Conservation (phyloP, 2,329 filamentous ascomycete species). For the Pseudogymnoascus sp. region DNA sequence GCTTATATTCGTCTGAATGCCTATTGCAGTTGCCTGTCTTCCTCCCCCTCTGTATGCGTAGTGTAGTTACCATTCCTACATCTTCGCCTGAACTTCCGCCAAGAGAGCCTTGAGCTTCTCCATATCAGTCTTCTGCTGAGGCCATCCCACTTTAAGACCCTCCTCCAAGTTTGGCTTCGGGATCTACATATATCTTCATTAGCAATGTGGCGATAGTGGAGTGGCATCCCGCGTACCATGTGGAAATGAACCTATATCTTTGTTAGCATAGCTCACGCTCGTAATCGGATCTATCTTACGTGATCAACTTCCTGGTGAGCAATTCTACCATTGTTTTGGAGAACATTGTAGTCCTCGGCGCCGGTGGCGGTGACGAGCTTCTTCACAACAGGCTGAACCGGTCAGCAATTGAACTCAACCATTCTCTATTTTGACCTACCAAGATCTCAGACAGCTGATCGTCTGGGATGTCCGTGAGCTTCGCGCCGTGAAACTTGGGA, state of each 20-base stretch:
- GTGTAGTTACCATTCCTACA: slow-evolving; percentile 41
- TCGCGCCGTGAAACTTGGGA: slow-evolving; percentile 87
- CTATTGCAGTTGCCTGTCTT: background rate
- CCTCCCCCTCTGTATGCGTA: background rate
- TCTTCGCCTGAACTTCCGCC: slow-evolving; percentile 83
- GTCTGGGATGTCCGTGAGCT: slow-evolving; percentile 87
- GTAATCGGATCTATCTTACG: slow-evolving; percentile 42
- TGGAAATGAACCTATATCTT: slow-evolving; percentile 74
- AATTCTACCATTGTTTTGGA: slow-evolving; percentile 90
- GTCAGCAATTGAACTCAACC: slow-evolving; percentile 14
- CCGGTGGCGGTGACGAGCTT: slow-evolving; percentile 72
- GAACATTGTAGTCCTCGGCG: slow-evolving; percentile 76
- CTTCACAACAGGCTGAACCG: slow-evolving; percentile 64
- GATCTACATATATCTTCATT: slow-evolving; percentile 50
- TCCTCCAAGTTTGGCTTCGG: slow-evolving; percentile 83
- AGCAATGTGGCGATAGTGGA: slow-evolving; percentile 5
- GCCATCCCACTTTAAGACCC: slow-evolving; percentile 76
- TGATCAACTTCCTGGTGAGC: slow-evolving; percentile 92
- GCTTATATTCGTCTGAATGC: background rate
- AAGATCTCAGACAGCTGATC: slow-evolving; percentile 76
- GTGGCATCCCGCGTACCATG: slow-evolving; percentile 49
- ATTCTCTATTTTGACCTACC: slow-evolving; percentile 37
- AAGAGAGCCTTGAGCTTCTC: slow-evolving; percentile 68
- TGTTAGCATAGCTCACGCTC: slow-evolving; percentile 12
- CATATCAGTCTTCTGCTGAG: slow-evolving; percentile 67